Evolutionary conservation across 805 yeast species (phyloP), one percentile per base, ranked within the genome.

Genomic region (Starmerella sirachaensis): DNA sequence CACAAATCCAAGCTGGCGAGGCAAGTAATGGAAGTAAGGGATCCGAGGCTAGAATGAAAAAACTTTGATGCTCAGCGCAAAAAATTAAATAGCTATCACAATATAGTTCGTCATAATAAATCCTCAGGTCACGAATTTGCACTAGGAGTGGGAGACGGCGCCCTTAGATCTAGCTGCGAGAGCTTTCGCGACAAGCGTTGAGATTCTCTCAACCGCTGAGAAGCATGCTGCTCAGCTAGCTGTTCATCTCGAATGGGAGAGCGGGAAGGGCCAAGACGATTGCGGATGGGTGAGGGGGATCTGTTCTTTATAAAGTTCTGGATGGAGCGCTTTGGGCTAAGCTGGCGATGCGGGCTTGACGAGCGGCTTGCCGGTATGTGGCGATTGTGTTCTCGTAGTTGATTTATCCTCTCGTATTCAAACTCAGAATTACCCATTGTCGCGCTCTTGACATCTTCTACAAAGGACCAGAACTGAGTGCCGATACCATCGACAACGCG

Each of bases 401-500:
- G 29, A 26, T n/a, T 21, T 10, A 5, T 18, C 8, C 34, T 24
- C 12, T 46, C 43, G 17, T 26, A 33, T 16, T 46, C 48, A 18
- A 38, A 45, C 9, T 48, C 53, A 10, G 46, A 55, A 18, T 51
- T 56, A 2, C 62, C 62, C 35, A 58, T 43, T 1, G 62, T 54
- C 4, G 55, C 61, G 14, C 53, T 57, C 33, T 50, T 42, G 6
- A 58, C 58, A 28, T 58, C 62, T 12, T 56, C 61, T 23, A 57
- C 44, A 14, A 58, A 50, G 3, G 59, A 53, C 60, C 60, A 56
- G 35, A 58, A 53, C 40, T 57, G 62, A 12, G 52, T 37, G 11
- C 58, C 56, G 7, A 58, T 48, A 29, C 53, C 61, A 24, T 53
- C 60, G 9, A 56, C 59, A 5, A 57, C 57, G 10, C 58, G 44